phyloP scores from a whole-genome alignment of 164 flowering plant species.

The Sextonia rubra region DNA sequence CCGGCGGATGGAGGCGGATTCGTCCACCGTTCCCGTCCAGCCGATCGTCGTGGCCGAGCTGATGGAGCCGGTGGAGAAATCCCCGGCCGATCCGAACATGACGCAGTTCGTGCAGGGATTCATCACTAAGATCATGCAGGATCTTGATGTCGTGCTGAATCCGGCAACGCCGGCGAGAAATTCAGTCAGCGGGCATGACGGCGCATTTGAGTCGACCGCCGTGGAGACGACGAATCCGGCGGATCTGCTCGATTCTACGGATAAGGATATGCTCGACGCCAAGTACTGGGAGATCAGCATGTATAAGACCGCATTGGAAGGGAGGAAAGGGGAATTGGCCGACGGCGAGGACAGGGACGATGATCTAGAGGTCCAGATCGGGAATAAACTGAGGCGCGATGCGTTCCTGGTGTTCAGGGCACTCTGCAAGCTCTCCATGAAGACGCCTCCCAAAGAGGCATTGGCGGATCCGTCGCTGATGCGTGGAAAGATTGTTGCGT shows the following conservation, averaged over 20 bases:
- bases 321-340: conserved; percentile 94
- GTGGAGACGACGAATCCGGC: conserved; percentile 94
- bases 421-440: conserved; percentile 96
- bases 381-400: conserved; percentile 94
- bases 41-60: conserved; percentile 97
- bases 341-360: conserved; percentile 95
- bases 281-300: conserved; percentile 99
- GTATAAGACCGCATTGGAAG: conserved; percentile 98
- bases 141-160: conserved; percentile 86
- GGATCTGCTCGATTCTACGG: conserved; percentile 96
- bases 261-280: conserved; percentile 99
- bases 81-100: conserved; percentile 42
- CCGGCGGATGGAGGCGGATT: conserved; percentile 98
- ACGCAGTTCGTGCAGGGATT: conserved; percentile 77
- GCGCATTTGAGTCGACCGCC: conserved; percentile 80
- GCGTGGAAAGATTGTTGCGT: conserved; percentile 97
- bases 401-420: conserved; percentile 98
- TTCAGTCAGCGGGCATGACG: conserved; percentile 59
- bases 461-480: conserved; percentile 84
- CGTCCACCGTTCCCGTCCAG: conserved; percentile 86
- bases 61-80: conserved; percentile 87
- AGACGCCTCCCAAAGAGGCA: conserved; percentile 97
- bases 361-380: conserved; percentile 96
- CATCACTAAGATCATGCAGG: conserved; percentile 92
- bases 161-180: conserved; percentile 43